Evolutionary conservation across 192 early-diverging fungal genomes (phyloP).

Genomic region (Mortierella claussenii): DNA sequence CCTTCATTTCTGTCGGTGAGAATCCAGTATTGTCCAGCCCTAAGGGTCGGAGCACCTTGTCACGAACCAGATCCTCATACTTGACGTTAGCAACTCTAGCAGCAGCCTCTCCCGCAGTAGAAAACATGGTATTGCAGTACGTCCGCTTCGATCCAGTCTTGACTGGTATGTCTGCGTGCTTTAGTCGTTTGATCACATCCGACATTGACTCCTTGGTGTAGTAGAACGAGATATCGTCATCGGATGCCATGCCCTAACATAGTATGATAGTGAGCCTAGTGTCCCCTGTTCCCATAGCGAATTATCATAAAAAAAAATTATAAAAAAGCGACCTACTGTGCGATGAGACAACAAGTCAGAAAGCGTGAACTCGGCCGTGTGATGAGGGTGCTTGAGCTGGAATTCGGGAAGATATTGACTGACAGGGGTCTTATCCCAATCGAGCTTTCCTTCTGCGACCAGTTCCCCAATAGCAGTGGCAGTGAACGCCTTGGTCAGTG

Average conservation of each 20-base stretch:
- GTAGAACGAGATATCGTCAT: not conserved
- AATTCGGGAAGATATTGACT: constrained; percentile 9
- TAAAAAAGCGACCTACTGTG: constrained; percentile 1
- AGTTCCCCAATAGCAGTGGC: constrained; percentile 20
- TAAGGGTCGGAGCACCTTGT: constrained; percentile 15
- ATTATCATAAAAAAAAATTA: not conserved
- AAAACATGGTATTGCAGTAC: constrained; percentile 19
- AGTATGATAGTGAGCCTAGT: not conserved
- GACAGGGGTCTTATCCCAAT: constrained; percentile 32
- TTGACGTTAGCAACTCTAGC: constrained; percentile 16
- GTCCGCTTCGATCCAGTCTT: not conserved
- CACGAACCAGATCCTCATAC: constrained; percentile 6
- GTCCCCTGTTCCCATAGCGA: not conserved
- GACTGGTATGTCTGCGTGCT: not conserved
- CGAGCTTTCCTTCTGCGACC: constrained; percentile 32
- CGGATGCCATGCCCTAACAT: constrained; percentile 12
- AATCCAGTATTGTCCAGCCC: constrained; percentile 19
- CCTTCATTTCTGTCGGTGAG: constrained; percentile 17
- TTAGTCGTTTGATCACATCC: constrained; percentile 14
- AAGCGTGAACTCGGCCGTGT: constrained; percentile 29
- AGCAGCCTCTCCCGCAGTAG: constrained; percentile 28
- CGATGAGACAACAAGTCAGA: constrained; percentile 27
- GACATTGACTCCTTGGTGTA: not conserved
- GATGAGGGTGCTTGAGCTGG: constrained; percentile 9
- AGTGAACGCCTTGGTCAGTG: constrained; percentile 27